phyloP scores from a whole-genome alignment of 1,284 basidiomycete genomes.

The Fomitopsis schrenkii region DNA sequence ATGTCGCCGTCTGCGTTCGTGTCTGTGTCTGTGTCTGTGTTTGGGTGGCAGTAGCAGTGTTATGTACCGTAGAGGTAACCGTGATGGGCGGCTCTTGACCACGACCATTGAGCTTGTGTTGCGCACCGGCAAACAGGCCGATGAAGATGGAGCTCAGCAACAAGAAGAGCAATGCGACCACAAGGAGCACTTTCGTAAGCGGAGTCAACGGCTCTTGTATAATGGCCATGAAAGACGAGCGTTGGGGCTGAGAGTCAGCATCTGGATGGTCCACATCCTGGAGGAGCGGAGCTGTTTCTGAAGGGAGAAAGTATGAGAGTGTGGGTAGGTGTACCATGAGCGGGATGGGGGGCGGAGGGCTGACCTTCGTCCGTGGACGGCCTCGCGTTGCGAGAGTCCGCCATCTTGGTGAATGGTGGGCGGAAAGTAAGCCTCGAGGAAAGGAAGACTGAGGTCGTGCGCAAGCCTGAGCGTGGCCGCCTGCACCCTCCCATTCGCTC shows the following conservation, averaged over 20 bases:
- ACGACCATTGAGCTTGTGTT: conserved; percentile 62
- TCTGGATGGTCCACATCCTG: conserved; percentile 28
- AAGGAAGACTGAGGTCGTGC: neutral
- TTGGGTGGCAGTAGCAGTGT: conserved; percentile 28
- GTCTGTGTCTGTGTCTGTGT: conserved; percentile 23
- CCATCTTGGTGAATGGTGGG: conserved; percentile 17
- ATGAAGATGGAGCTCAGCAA: conserved; percentile 84
- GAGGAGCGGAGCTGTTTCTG: conserved; percentile 28
- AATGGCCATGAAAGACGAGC: conserved; percentile 42
- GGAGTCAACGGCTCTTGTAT: conserved; percentile 76
- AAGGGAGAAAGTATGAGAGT: conserved; percentile 5
- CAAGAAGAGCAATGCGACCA: conserved; percentile 73
- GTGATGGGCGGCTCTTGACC: conserved; percentile 21
- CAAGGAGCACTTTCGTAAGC: conserved; percentile 81
- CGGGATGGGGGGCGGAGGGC: neutral
- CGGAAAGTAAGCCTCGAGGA: neutral
- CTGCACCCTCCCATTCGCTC: neutral
- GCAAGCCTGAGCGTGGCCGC: conserved; percentile 1
- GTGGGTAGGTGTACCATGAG: neutral
- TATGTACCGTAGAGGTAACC: conserved; percentile 30
- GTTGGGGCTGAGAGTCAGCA: conserved; percentile 14
- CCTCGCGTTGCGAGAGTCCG: conserved; percentile 19
- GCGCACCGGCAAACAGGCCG: conserved; percentile 87
- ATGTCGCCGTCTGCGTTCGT: conserved; percentile 22
- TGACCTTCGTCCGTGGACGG: conserved; percentile 24